Base-by-base conservation (phyloP, 345 rosid species). In the Viola odorata region DNA sequence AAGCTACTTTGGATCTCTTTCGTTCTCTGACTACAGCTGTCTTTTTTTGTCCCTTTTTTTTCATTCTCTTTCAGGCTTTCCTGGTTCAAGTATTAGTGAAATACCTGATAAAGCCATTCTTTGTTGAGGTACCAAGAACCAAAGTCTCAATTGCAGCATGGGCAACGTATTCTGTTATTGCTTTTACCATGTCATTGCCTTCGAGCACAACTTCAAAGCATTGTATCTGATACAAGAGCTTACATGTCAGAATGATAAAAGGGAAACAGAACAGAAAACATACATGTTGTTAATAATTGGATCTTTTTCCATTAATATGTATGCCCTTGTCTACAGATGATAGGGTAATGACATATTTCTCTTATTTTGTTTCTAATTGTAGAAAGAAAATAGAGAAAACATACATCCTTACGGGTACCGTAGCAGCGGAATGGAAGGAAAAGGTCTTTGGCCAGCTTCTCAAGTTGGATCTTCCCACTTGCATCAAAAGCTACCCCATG, bases 351-450 rank as follows among this genome's bases (percentile, higher is more conserved):
- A 48, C 7, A 48, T 5, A 48, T 48, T n/a, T 16, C 50, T 48
- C 13, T 12, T 12, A 8, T 12, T 48, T 48, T 48, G 50, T 1
- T 48, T 48, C 13, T 48, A 12, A 13, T 48, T 48, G 51, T 13
- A 12, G 51, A 13, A 13, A 48, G 51, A 16, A 53, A 39, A n/a
- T n/a, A n/a, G n/a, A n/a, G n/a, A n/a, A n/a, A 14, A 3, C 79
- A 0, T 72, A 86, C 97, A 56, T 90, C 95, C 78, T 94, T 94
- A 37, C 91, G 91, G 23, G 91, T 85, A 62, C 97, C 84, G 37
- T 82, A 94, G 80, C 95, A 94, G 61, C 75, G 97, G 75, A 84
- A 88, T 41, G 95, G 74, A 69, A 86, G 78, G 72, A 94, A 88
- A 47, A 94, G 78, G 41, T 82, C 86, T 63, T 69, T 74, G 45